Conservation (phyloP, 768 basidiomycete genomes). For the Leccinum ochraceum region DNA sequence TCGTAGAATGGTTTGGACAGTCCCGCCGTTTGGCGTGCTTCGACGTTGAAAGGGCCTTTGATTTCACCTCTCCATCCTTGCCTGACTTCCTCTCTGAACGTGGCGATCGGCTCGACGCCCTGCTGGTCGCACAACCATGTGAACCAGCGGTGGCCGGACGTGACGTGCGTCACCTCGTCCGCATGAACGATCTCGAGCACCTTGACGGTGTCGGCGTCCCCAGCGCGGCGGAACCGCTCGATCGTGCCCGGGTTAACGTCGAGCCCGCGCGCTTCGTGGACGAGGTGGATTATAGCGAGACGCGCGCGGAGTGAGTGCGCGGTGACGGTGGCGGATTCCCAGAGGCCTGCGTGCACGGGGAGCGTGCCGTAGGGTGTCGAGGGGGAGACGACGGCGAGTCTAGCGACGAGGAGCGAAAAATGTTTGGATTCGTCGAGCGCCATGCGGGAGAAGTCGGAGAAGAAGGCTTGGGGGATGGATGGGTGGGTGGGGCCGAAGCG, state of each 20-base stretch:
- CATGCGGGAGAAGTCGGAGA: background rate
- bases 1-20: background rate
- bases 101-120: background rate
- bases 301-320: background rate
- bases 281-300: conserved; percentile 69
- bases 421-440: background rate
- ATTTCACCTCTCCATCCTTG: background rate
- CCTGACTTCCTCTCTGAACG: background rate
- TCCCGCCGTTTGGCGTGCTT: background rate
- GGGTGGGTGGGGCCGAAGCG: conserved; percentile 1
- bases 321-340: background rate
- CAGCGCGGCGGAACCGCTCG: background rate
- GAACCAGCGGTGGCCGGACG: conserved; percentile 46
- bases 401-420: background rate
- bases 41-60: background rate
- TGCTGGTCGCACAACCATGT: background rate
- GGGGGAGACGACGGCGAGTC: background rate
- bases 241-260: background rate
- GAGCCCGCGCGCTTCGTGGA: conserved; percentile 56
- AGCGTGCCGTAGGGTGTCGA: background rate
- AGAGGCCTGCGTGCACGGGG: background rate
- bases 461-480: background rate
- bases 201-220: conserved; percentile 52
- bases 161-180: conserved; percentile 82
- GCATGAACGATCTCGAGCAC: conserved; percentile 76